Evolutionary conservation across 2,329 filamentous ascomycete species (phyloP).

Genomic region (Nigrospora sphaerica): DNA sequence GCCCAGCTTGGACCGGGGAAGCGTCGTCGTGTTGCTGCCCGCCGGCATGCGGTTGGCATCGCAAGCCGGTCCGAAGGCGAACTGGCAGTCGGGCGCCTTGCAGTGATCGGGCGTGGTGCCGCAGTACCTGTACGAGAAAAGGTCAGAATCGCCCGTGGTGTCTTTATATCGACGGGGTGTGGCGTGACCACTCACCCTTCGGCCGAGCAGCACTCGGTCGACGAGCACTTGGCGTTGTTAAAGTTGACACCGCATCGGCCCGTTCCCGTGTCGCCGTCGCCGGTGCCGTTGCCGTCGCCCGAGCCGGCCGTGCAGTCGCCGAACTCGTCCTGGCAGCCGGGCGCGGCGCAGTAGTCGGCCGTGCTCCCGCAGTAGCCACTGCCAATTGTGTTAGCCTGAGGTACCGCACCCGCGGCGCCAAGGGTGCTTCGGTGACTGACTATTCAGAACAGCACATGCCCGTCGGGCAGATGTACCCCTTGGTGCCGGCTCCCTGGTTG

Average conservation of each 20-base stretch:
- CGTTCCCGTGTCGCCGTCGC: constrained; percentile 28
- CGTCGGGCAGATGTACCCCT: constrained; percentile 14
- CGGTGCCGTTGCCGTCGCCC: constrained; percentile 3
- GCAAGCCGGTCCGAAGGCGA: constrained; percentile 53
- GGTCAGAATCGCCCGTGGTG: no score
- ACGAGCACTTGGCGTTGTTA: constrained; percentile 22
- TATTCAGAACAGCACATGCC: constrained; percentile 11
- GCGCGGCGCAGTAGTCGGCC: constrained; percentile 13
- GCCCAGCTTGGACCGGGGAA: constrained; percentile 47
- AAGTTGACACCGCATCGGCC: constrained; percentile 37
- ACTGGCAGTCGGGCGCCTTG: constrained; percentile 53
- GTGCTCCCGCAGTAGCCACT: constrained; percentile 17
- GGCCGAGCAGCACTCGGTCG: constrained; percentile 33
- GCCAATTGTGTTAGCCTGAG: constrained; percentile 10
- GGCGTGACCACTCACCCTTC: constrained; percentile 23
- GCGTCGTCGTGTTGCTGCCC: constrained; percentile 46
- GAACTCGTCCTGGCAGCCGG: constrained; percentile 4
- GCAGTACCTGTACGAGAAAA: constrained; percentile 36
- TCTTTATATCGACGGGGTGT: no score
- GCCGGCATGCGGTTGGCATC: constrained; percentile 49
- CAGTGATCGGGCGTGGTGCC: constrained; percentile 49
- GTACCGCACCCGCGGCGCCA: constrained; percentile 16
- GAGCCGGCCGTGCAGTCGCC: constrained; percentile 2
- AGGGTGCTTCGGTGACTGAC: neutral
- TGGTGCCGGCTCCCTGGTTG: constrained; percentile 12